A percentile compares a stretch with the other conserved stretches of the same genome.
Conservation (phyloP, 2,329 filamentous ascomycete species). For the Pestalotiopsis sp. region DNA sequence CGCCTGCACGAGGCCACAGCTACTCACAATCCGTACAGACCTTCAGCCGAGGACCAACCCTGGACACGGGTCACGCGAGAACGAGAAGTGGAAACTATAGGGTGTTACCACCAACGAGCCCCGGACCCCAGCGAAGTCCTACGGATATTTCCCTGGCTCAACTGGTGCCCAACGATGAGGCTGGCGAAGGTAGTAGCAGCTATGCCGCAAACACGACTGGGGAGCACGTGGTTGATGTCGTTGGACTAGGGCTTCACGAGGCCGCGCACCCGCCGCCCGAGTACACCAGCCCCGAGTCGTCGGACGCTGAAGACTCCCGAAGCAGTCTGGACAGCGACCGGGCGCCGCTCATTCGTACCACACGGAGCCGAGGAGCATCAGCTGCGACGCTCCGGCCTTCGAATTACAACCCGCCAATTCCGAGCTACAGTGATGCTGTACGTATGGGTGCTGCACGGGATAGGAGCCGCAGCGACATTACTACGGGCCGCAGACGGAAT, state of each 20-base stretch:
- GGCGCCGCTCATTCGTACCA: slow-evolving; percentile 50
- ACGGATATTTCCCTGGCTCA: slow-evolving; percentile 95
- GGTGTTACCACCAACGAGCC: slow-evolving; percentile 75
- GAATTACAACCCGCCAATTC: slow-evolving; percentile 64
- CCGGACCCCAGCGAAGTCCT: slow-evolving; percentile 84
- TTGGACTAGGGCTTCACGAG: slow-evolving; percentile 52
- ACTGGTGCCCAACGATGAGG: slow-evolving; percentile 69
- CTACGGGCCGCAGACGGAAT: slow-evolving; percentile 23
- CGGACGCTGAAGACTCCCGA: slow-evolving; percentile 55
- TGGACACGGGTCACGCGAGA: slow-evolving; percentile 67
- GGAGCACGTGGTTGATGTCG: slow-evolving; percentile 35
- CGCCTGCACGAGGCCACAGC: slow-evolving; percentile 44
- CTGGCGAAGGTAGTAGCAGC: slow-evolving; percentile 66
- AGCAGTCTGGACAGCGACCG: slow-evolving; percentile 60
- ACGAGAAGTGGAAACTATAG: slow-evolving; percentile 78
- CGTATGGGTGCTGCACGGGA: slow-evolving; percentile 50
- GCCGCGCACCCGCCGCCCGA: slow-evolving; percentile 67
- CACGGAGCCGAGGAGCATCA: slow-evolving; percentile 52
- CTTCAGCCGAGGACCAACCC: slow-evolving; percentile 37
- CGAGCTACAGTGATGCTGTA: slow-evolving; percentile 79
- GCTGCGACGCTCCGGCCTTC: slow-evolving; percentile 38
- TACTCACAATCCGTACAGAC: slow-evolving; percentile 45
- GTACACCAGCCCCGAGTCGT: slow-evolving; percentile 66
- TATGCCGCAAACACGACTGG: slow-evolving; percentile 32
- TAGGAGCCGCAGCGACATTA: slow-evolving; percentile 41